These are phyloP conservation scores for Candida ipomoeae DNA, from an alignment of 805 yeast species.

Conservation along the genomic window DNA sequence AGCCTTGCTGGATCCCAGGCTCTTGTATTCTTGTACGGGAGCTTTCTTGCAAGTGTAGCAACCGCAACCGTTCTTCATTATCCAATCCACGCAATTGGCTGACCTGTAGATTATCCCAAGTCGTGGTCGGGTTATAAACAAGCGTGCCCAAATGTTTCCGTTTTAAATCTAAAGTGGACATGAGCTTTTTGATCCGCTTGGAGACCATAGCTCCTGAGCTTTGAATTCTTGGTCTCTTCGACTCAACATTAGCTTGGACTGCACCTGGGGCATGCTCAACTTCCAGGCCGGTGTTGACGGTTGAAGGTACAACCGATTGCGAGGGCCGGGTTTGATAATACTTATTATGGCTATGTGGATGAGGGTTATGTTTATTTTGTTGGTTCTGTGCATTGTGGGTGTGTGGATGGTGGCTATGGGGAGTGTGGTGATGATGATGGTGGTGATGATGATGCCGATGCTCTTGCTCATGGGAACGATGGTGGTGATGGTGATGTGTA, in stretches of 20 bases:
- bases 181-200: constrained; percentile 16
- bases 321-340: constrained; percentile 7
- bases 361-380: constrained; percentile 5
- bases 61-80: constrained; percentile 26
- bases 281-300: background rate
- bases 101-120: constrained; percentile 39
- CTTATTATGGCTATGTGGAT: constrained; percentile 10
- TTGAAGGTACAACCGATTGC: constrained; percentile 2
- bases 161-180: constrained; percentile 25
- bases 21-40: constrained; percentile 7
- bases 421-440: background rate
- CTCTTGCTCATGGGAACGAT: constrained; percentile 6
- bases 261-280: background rate
- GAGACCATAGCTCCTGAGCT: constrained; percentile 14
- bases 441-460: constrained; percentile 6
- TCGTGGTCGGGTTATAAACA: constrained; percentile 55
- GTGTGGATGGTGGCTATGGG: constrained; percentile 5
- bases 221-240: background rate
- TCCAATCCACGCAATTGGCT: constrained; percentile 18
- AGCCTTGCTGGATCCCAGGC: constrained; percentile 8
- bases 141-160: constrained; percentile 27
- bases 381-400: constrained; percentile 12
- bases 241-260: background rate
- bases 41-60: constrained; percentile 21
- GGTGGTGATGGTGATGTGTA: constrained; percentile 10